Evolutionary conservation across 2,329 filamentous ascomycete species (phyloP), one percentile per base, ranked within the genome.

Genomic region (Ceratocystis colombiana): DNA sequence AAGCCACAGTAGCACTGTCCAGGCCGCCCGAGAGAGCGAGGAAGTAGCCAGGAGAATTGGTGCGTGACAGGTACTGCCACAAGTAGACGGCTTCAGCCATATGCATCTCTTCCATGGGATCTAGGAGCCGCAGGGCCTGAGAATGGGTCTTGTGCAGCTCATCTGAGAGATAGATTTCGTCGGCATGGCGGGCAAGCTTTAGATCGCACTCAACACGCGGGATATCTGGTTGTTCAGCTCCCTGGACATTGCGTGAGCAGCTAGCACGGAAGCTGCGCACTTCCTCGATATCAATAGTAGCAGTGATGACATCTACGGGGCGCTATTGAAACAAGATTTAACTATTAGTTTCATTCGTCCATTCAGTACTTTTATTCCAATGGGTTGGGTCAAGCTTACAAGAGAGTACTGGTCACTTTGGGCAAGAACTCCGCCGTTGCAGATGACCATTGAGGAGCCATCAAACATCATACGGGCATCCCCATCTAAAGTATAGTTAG

Each of bases 241-340:
- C 81, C 72, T 89, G 87, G 25, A 84, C 72, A 5, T 81, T 80
- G 65, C 84, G 78, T 12, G 81, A 82, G 7, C 81, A 78, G 0
- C 78, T 76, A n/a, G 76, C 82, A 0, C 88, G 78, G 70, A 79
- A 85, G 0, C 80, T 77, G 41, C 87, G 77, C 5, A 93, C 87
- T 69, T 89, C 85, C 71, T 93, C 89, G 1, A 89, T 76, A 70
- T 88, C 85, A 5, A 88, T 78, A 0, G 84, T 88, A 2, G 86
- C 86, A 4, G 80, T 82, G 20, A 86, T 75, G 3, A 88, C 84
- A 70, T 88, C 85, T 5, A 88, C 85, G 28, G 79, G 79, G 17
- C 84, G 84, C 66, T 67, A 22, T n/a, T 2, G 7, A 25, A 12
- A 28, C 12, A 10, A 15, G 1, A 53, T 25, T 17, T 1, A 28